Conservation (phyloP, 2,329 filamentous ascomycete genomes). For the Thelonectria blattea region DNA sequence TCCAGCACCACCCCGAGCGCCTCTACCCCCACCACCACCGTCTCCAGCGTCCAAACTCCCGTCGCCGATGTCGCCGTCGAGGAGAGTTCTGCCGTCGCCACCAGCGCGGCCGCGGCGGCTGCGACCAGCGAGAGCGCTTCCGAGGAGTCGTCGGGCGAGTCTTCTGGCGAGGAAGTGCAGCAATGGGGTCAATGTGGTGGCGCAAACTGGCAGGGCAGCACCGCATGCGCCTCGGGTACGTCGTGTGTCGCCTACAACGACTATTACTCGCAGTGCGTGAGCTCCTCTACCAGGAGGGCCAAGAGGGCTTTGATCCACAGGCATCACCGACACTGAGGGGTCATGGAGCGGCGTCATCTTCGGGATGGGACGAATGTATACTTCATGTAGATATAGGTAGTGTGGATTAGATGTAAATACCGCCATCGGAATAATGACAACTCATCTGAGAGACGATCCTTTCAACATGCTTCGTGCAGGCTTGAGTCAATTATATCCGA, state of each 20-base stretch:
- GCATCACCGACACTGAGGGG: neutral
- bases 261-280: slow-evolving; percentile 40
- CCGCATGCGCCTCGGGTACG: slow-evolving; percentile 33
- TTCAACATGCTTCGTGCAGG: neutral
- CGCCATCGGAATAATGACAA: neutral
- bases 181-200: slow-evolving; percentile 38
- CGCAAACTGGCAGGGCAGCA: slow-evolving; percentile 33
- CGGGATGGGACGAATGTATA: neutral
- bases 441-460: neutral
- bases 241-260: slow-evolving; percentile 36
- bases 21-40: neutral
- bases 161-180: slow-evolving; percentile 11
- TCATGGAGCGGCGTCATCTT: neutral
- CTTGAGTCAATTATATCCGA: neutral
- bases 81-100: neutral
- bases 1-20: neutral
- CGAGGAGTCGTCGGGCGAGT: neutral
- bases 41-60: neutral
- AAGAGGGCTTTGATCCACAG: slow-evolving; percentile 16
- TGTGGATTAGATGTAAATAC: neutral
- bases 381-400: slow-evolving; percentile 15
- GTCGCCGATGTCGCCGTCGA: neutral
- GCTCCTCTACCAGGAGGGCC: slow-evolving; percentile 14
- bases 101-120: neutral
- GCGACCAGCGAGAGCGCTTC: slow-evolving; percentile 6